Base-by-base conservation (phyloP, 2,329 filamentous ascomycete genomes). In the Colletotrichum sublineola region DNA sequence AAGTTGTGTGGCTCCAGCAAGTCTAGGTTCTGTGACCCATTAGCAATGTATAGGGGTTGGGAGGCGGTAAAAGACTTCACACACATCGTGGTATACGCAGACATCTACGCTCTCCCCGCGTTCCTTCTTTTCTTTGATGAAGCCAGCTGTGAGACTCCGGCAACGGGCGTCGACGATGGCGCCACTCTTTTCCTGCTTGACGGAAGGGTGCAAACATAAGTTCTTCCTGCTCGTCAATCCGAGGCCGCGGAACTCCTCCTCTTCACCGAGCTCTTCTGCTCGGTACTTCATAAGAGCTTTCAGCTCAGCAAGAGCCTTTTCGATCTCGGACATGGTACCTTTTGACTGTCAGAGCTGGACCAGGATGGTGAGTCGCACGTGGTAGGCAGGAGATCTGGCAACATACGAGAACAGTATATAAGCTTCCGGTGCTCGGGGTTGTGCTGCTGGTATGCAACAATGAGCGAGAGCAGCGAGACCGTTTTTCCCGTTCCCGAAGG, bases 401-500 rank as follows among this genome's bases (percentile, higher is more conserved):
- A 75, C 80, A 66, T 65, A 91, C 96, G 95, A 75, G 96, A 99
- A 86, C 96, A 99, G 83, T 99, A 99, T 68, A 99, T 98, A 63
- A 99, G 90, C 83, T 99, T 99, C 68, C 97, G 89, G 78, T 96
- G 94, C 80, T 97, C 94, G 3, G 95, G 94, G 78, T 96, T 95
- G 80, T 95, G 92, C 80, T 96, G 94, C 82, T 99, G 97, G 79
- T 99, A 99, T 53, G 96, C 96, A 70, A 99, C 91, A 78, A 99
- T 99, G 77, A 99, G 89, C 0, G 96, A 98, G 56, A 99, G 86
- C 5, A 99, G 87, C 12, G 96, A 98, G 36, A 99, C 94, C 0
- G 96, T 99, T 86, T 99, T 99, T 74, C 96, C 96, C 33, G 96
- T 99, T 55, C 96, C 96, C 72, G 96, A 99, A 82, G 96, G 96